These are phyloP conservation scores for Alternaria triticimaculans DNA, from an alignment of 2,329 filamentous ascomycete species.

Conservation along the genomic window DNA sequence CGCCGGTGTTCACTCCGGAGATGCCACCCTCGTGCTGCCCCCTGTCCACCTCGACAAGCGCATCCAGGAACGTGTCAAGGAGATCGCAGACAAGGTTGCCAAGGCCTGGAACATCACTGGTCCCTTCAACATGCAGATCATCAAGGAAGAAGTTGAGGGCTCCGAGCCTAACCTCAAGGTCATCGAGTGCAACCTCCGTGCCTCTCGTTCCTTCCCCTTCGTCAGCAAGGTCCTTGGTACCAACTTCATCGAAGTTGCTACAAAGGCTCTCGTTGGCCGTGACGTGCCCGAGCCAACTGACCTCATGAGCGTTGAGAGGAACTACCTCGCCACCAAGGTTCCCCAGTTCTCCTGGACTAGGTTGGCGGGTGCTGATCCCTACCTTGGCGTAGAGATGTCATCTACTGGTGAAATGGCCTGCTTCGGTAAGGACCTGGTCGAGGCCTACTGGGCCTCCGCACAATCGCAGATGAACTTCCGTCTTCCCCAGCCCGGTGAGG, in stretches of 20 bases:
- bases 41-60: constrained; percentile 78
- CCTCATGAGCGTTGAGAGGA: constrained; percentile 85
- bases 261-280: constrained; percentile 86
- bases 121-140: constrained; percentile 99
- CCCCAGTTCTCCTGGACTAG: constrained; percentile 99
- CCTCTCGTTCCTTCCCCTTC: constrained; percentile 97
- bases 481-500: constrained; percentile 90
- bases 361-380: constrained; percentile 94
- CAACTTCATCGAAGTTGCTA: constrained; percentile 97
- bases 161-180: constrained; percentile 84
- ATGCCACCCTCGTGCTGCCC: constrained; percentile 92
- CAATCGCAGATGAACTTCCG: constrained; percentile 99
- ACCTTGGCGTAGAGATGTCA: constrained; percentile 97
- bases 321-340: constrained; percentile 96
- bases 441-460: constrained; percentile 96
- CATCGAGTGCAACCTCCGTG: constrained; percentile 97
- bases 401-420: constrained; percentile 98
- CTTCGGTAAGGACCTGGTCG: constrained; percentile 93
- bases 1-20: constrained; percentile 96
- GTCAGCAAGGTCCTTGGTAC: constrained; percentile 95
- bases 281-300: constrained; percentile 85
- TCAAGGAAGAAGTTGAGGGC: constrained; percentile 83
- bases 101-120: constrained; percentile 97
- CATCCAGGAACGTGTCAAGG: constrained; percentile 87
- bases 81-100: constrained; percentile 94